Conservation (phyloP, 768 basidiomycete genomes). For the Phlebiopsis gigantea region DNA sequence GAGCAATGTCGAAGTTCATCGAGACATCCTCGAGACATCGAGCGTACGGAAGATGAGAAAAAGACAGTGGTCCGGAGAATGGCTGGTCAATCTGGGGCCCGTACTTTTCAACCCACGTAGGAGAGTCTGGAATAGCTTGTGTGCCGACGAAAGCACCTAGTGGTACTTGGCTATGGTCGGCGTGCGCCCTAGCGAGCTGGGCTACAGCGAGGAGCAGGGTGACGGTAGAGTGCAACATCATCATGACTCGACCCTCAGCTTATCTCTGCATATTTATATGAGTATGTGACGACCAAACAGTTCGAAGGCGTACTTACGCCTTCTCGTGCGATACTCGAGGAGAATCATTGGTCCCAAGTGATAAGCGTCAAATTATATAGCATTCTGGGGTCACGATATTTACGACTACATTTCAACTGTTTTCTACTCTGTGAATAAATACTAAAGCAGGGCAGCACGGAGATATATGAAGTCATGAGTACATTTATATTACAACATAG, state of each 20-base stretch:
- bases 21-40: conserved; percentile 61
- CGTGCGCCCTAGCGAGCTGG: neutral
- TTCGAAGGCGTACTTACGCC: neutral
- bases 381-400: too few relatives aligned
- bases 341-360: neutral
- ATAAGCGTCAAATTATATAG: too few relatives aligned
- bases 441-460: too few relatives aligned
- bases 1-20: conserved; percentile 62
- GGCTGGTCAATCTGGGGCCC: conserved; percentile 67
- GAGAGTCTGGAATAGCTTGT: conserved; percentile 8
- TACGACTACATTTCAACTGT: too few relatives aligned
- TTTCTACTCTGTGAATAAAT: too few relatives aligned
- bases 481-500: too few relatives aligned
- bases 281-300: neutral
- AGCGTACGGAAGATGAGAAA: conserved; percentile 75
- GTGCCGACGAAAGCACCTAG: neutral
- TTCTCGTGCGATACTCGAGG: neutral
- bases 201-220: neutral
- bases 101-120: conserved; percentile 68
- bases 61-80: conserved; percentile 78
- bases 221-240: neutral
- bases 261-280: neutral
- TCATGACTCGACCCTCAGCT: neutral
- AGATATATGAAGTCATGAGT: too few relatives aligned
- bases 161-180: neutral